phyloP scores from a whole-genome alignment of 305 asterid genomes.

The Fraxinus platypoda region DNA sequence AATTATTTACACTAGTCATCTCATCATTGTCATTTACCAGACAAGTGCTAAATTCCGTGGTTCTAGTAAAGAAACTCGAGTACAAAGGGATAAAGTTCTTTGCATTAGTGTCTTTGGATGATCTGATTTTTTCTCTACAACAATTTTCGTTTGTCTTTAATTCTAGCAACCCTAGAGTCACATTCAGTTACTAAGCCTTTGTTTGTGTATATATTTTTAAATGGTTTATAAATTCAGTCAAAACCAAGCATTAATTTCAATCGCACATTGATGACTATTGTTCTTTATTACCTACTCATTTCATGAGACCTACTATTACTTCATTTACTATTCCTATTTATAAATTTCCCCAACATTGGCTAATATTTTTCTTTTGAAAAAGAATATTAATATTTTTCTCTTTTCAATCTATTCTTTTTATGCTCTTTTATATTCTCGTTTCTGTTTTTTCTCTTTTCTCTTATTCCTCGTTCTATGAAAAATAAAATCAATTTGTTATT shows the following conservation, averaged over 20 bases:
- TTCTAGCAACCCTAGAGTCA: background rate
- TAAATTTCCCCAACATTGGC: background rate
- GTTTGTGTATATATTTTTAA: background rate
- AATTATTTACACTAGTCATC: background rate
- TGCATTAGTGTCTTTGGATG: background rate
- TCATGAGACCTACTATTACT: background rate
- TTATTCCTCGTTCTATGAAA: background rate
- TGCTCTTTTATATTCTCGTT: background rate
- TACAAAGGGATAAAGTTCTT: background rate
- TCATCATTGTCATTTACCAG: background rate
- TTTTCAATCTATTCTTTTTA: background rate
- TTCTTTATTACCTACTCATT: background rate
- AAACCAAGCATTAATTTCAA: background rate
- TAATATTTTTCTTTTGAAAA: background rate
- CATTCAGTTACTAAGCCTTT: background rate
- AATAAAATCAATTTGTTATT: background rate
- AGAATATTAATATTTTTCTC: background rate
- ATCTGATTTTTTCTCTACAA: background rate
- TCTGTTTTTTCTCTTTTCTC: background rate
- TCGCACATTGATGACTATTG: background rate
- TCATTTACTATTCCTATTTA: background rate
- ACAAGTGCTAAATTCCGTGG: background rate
- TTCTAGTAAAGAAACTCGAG: background rate
- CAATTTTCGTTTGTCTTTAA: background rate
- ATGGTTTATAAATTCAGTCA: background rate